Evolutionary conservation across 306 rosid species (phyloP).

Genomic region (Prosopis cineraria): DNA sequence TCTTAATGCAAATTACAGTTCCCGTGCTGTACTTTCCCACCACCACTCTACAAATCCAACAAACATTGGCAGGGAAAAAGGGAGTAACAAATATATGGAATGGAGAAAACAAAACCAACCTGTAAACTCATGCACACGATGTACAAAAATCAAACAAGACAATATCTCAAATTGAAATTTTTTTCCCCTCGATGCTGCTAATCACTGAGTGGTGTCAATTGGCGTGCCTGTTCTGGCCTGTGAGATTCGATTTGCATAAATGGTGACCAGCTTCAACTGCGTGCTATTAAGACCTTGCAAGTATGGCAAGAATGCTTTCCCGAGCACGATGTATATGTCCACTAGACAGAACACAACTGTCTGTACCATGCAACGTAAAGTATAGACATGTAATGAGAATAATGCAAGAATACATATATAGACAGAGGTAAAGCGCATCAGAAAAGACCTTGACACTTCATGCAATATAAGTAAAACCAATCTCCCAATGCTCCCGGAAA

Average conservation of each 20-base stretch:
- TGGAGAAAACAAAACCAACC: conserved; percentile 45
- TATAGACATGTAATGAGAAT: conserved; percentile 19
- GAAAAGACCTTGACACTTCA: neutral
- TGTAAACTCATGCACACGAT: conserved; percentile 69
- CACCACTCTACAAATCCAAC: conserved; percentile 56
- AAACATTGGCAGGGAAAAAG: conserved; percentile 37
- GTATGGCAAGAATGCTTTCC: conserved; percentile 75
- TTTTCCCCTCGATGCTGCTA: conserved; percentile 38
- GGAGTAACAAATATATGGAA: conserved; percentile 37
- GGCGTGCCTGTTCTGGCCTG: conserved; percentile 70
- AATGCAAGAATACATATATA: conserved; percentile 6
- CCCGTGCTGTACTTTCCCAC: conserved; percentile 50
- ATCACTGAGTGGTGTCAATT: conserved; percentile 53
- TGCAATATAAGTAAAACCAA: conserved; percentile 10
- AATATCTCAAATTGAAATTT: conserved; percentile 43
- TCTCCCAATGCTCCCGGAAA: conserved; percentile 25
- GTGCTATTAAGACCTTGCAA: conserved; percentile 81
- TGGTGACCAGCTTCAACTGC: conserved; percentile 75
- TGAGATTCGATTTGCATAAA: conserved; percentile 81
- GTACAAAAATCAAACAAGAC: conserved; percentile 60
- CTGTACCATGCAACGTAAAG: conserved; percentile 48
- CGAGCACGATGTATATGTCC: conserved; percentile 87
- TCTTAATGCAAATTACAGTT: conserved; percentile 59
- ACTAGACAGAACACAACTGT: conserved; percentile 89
- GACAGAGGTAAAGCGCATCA: conserved; percentile 11